Base-by-base conservation (phyloP, 1,284 basidiomycete species). In the Pseudozyma hubeiensis region DNA sequence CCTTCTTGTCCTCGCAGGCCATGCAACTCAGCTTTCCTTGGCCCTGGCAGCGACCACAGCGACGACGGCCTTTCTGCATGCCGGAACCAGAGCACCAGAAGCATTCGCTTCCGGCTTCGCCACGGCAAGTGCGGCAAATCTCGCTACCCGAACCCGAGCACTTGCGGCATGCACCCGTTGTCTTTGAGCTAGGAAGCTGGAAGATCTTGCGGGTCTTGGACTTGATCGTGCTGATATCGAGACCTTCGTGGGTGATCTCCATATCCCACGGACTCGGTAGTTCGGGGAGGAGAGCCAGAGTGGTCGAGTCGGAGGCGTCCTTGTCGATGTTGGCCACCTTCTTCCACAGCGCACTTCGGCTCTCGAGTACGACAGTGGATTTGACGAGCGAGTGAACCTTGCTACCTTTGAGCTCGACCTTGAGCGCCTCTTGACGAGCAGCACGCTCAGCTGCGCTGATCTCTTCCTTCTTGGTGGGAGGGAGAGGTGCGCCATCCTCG, bases 71-170 rank as follows among this genome's bases (percentile, higher is more conserved):
- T 60, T 77, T 77, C 53, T 74, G 62, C 55, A 64, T 51, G 24
- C 77, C 75, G 7, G 66, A 57, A 19, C 75, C 77, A 7, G 69
- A 60, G 51, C 77, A 79, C 77, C 77, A 79, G 70, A 73, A 79
- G 61, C 77, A 77, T 49, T 72, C 71, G 60, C 77, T 76, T 52
- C 75, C 69, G 16, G 65, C 66, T 24, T 68, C 65, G 11, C 74
- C 75, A 13, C 63, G 66, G 69, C 75, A 77, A 8, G 63, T 69
- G 24, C 62, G 54, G 64, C 74, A 78, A 4, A 33, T 56, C 52
- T 70, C 75, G 39, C 40, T 55, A n/a, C 69, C 63, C 2, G 50
- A 70, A 16, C 74, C 74, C 13, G 64, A 61, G 65, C 74, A 77
- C 49, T 64, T 68, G 56, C 63, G 65, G 43, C 77, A 79, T 7